phyloP scores from a whole-genome alignment of 257 asterid genomes.

The Pogostemon cablin region DNA sequence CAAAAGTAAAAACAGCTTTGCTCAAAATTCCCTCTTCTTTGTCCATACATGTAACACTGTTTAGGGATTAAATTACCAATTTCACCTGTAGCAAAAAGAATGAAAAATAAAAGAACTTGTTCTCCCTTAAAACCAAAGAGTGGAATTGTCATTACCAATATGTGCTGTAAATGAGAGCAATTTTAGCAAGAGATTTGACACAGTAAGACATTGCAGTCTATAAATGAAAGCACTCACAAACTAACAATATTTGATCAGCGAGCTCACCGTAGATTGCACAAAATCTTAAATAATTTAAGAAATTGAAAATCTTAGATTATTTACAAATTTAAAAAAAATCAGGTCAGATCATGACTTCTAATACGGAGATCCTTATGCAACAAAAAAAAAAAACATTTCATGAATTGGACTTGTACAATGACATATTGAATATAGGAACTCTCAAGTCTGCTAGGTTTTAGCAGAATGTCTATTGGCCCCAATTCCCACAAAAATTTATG shows the following conservation, averaged over 20 bases:
- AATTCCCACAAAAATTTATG: constrained; percentile 3
- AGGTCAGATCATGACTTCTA: neutral
- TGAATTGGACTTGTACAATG: neutral
- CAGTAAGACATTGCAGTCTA: too few species aligned
- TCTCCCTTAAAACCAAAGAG: too few species aligned
- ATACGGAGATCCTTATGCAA: neutral
- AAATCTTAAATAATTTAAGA: neutral
- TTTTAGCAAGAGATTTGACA: too few species aligned
- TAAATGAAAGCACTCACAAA: too few species aligned
- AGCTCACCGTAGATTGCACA: neutral
- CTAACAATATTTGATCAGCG: too few species aligned
- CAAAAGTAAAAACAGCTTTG: neutral
- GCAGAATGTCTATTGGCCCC: constrained; percentile 10
- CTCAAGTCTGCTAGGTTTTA: neutral
- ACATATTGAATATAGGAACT: constrained; percentile 1
- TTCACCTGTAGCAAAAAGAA: too few species aligned
- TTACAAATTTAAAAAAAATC: neutral
- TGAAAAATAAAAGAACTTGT: too few species aligned
- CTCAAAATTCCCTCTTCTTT: too few species aligned
- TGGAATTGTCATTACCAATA: too few species aligned
- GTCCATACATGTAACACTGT: too few species aligned
- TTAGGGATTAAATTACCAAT: too few species aligned
- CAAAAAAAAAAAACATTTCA: constrained; percentile 3
- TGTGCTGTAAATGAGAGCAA: too few species aligned
- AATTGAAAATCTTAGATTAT: neutral